Evolutionary conservation across 352 stramenopile species (phyloP).

Genomic region (Plasmopara halstedii): DNA sequence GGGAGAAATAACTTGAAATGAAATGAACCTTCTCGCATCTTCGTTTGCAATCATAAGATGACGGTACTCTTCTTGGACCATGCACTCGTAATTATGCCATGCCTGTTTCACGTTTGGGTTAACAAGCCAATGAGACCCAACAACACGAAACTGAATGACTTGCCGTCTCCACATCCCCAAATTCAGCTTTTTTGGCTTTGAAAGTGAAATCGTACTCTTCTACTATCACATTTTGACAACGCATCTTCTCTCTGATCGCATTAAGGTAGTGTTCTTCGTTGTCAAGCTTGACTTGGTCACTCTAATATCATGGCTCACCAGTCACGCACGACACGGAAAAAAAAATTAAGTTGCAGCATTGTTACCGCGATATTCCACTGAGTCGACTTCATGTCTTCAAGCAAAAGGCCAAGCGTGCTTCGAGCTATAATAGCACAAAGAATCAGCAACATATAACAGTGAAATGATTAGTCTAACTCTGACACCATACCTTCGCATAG

Average conservation of each 20-base stretch:
- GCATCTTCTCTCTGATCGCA: constrained; percentile 12
- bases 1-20: neutral
- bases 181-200: constrained; percentile 4
- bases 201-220: constrained; percentile 4
- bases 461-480: neutral
- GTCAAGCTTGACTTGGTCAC: constrained; percentile 13
- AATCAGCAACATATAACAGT: neutral
- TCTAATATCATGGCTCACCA: constrained; percentile 5
- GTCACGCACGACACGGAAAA: neutral
- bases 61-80: constrained; percentile 26
- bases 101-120: constrained; percentile 2
- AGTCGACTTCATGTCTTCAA: constrained; percentile 22
- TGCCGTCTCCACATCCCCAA: constrained; percentile 23
- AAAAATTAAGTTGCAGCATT: neutral
- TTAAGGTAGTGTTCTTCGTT: constrained; percentile 16
- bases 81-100: constrained; percentile 18
- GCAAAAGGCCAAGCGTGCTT: constrained; percentile 11
- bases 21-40: constrained; percentile 16
- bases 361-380: constrained; percentile 28
- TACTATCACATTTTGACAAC: constrained; percentile 6
- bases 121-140: neutral
- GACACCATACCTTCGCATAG: constrained; percentile 24
- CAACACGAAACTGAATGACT: neutral
- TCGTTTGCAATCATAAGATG: constrained; percentile 21
- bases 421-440: constrained; percentile 6